A percentile compares a stretch with the other conserved stretches of the same genome.
phyloP scores from a whole-genome alignment of 2,329 filamentous ascomycete genomes.

The Alternaria solani region DNA sequence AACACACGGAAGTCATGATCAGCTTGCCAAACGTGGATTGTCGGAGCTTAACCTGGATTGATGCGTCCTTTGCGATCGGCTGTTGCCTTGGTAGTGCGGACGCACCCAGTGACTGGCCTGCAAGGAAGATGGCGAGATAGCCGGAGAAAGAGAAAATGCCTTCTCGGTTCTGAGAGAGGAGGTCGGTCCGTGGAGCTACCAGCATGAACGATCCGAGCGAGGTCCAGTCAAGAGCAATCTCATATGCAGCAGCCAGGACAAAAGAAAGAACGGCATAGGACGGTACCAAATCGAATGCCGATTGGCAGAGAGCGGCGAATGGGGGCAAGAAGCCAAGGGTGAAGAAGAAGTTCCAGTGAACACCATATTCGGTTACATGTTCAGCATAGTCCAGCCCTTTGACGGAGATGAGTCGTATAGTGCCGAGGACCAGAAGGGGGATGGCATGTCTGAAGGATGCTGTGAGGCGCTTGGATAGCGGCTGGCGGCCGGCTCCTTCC shows the following conservation, averaged over 20 bases:
- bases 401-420: slow-evolving; percentile 84
- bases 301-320: slow-evolving; percentile 84
- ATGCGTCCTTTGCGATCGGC: slow-evolving; percentile 55
- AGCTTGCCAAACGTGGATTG: slow-evolving; percentile 70
- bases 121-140: slow-evolving; percentile 93
- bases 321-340: slow-evolving; percentile 88
- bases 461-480: slow-evolving; percentile 66
- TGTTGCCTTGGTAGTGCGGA: slow-evolving; percentile 71
- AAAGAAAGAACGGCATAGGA: slow-evolving; percentile 81
- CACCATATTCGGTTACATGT: slow-evolving; percentile 95
- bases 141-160: slow-evolving; percentile 95
- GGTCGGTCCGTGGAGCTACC: slow-evolving; percentile 76
- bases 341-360: slow-evolving; percentile 99
- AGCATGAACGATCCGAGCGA: slow-evolving; percentile 84
- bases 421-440: slow-evolving; percentile 80
- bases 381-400: slow-evolving; percentile 97
- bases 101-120: slow-evolving; percentile 84
- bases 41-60: slow-evolving; percentile 57
- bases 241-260: slow-evolving; percentile 73
- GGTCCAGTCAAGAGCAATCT: slow-evolving; percentile 75
- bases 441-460: slow-evolving; percentile 79
- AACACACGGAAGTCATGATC: slow-evolving; percentile 69
- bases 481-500: slow-evolving; percentile 62
- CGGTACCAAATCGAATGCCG: slow-evolving; percentile 72
- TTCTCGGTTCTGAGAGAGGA: slow-evolving; percentile 90